phyloP scores from a whole-genome alignment of 169 alveolate genomes.

The Toxoplasma gondii region DNA sequence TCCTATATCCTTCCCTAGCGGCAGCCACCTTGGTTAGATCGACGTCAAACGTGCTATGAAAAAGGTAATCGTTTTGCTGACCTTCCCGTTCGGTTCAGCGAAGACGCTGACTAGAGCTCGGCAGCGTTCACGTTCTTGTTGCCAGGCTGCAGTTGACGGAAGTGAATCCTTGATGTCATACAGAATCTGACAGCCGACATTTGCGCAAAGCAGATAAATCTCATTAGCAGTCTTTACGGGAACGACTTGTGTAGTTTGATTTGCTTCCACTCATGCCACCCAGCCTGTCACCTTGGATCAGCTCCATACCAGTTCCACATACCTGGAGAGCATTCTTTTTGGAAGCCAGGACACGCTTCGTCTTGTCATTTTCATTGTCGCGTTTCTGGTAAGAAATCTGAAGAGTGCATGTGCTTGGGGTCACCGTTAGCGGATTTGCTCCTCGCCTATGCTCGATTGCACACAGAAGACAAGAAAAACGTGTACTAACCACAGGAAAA shows the following conservation, averaged over 20 bases:
- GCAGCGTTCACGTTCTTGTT: constrained; percentile 42
- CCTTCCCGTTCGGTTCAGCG: constrained; percentile 23
- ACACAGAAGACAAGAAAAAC: neutral
- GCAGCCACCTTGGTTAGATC: too few species aligned
- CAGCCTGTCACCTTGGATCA: neutral
- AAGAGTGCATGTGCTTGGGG: constrained; percentile 22
- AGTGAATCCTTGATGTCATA: constrained; percentile 32
- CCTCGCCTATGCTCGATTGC: neutral
- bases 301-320: too few species aligned
- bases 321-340: constrained; percentile 44
- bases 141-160: constrained; percentile 39
- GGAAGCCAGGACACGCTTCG: constrained; percentile 29
- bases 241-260: neutral
- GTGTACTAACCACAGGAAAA: neutral
- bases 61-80: neutral
- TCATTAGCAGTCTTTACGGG: neutral
- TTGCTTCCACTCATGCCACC: neutral
- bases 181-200: neutral
- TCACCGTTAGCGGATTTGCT: constrained; percentile 32
- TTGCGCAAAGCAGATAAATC: neutral
- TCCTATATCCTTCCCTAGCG: too few species aligned
- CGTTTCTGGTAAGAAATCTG: constrained; percentile 50
- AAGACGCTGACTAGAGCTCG: neutral
- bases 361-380: constrained; percentile 36
- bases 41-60: too few species aligned